Conservation (phyloP, 2,329 filamentous ascomycete species). For the Phyllosticta citribraziliensis region DNA sequence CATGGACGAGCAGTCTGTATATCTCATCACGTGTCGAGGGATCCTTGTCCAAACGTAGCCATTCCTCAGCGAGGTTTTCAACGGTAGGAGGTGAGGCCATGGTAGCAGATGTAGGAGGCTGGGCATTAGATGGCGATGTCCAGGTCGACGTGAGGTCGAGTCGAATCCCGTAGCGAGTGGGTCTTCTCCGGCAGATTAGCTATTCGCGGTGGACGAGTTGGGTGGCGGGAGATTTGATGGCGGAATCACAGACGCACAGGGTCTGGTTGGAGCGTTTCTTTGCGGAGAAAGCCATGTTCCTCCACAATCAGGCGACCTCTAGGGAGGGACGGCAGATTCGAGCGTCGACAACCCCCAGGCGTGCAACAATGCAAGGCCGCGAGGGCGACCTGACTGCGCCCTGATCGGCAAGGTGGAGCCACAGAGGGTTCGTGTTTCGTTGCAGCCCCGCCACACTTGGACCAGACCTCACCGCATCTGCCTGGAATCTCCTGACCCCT, state of each 20-base stretch:
- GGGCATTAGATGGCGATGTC: neutral
- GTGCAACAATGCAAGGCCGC: neutral
- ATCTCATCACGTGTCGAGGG: slow-evolving; percentile 45
- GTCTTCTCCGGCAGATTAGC: neutral
- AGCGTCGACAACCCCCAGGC: neutral
- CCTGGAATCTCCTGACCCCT: slow-evolving; percentile 5
- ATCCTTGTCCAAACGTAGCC: slow-evolving; percentile 51
- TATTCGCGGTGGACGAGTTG: too few species aligned
- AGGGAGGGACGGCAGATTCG: neutral
- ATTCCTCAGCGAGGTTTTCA: slow-evolving; percentile 41
- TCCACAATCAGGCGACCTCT: neutral
- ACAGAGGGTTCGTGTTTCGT: neutral
- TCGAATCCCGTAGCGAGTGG: neutral
- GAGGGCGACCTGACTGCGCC: neutral
- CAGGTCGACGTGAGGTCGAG: too few species aligned
- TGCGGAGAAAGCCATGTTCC: neutral
- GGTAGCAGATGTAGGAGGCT: neutral
- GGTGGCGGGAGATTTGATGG: too few species aligned
- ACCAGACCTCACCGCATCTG: neutral
- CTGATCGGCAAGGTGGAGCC: neutral
- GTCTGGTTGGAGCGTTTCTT: neutral
- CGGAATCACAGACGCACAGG: neutral
- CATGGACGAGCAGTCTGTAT: slow-evolving; percentile 37
- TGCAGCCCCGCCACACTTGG: too few species aligned
- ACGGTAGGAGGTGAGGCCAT: slow-evolving; percentile 22